These are phyloP conservation scores for Zalerion maritima DNA, from an alignment of 495 filamentous ascomycete genomes.

Conservation along the genomic window DNA sequence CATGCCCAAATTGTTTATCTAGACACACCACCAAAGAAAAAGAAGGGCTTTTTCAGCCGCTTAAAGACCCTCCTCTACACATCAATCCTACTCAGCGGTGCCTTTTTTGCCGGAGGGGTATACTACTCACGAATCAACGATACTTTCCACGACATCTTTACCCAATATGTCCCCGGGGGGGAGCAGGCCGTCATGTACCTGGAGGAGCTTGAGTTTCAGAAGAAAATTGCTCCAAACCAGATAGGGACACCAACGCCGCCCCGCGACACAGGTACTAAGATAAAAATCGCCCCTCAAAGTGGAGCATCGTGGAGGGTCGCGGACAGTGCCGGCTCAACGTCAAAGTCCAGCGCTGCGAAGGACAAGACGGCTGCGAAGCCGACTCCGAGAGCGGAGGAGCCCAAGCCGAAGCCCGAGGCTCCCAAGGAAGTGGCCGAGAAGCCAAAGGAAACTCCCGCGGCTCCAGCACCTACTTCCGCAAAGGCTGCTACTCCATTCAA, in stretches of 20 bases:
- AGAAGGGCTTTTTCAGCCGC: slow-evolving; percentile 60
- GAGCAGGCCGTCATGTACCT: slow-evolving; percentile 94
- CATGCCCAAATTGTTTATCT: too few relatives aligned
- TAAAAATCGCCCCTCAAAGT: slow-evolving; percentile 73
- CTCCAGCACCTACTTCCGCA: slow-evolving; percentile 3
- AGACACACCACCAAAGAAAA: slow-evolving; percentile 40
- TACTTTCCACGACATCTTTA: slow-evolving; percentile 99
- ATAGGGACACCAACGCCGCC: slow-evolving; percentile 28
- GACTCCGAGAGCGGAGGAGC: slow-evolving; percentile 10
- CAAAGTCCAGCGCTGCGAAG: slow-evolving; percentile 1
- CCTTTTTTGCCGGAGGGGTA: slow-evolving; percentile 76
- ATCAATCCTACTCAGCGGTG: slow-evolving; percentile 52
- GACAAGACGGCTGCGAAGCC: slow-evolving; percentile 9
- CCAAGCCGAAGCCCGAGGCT: slow-evolving; percentile 8
- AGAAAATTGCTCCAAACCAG: slow-evolving; percentile 55
- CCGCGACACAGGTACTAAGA: slow-evolving; percentile 49
- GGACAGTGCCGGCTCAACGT: slow-evolving; percentile 26
- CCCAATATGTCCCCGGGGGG: slow-evolving; percentile 88
- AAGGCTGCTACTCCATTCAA: slow-evolving; percentile 17
- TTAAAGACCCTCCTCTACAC: slow-evolving; percentile 50
- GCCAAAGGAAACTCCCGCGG: slow-evolving; percentile 4
- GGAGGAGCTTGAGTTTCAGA: slow-evolving; percentile 87
- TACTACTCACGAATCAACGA: slow-evolving; percentile 87
- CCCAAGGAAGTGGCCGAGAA: slow-evolving; percentile 8
- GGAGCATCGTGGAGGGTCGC: slow-evolving; percentile 73